These are phyloP conservation scores for Didymella pomorum DNA, from an alignment of 2,329 filamentous ascomycete genomes.

Conservation along the genomic window DNA sequence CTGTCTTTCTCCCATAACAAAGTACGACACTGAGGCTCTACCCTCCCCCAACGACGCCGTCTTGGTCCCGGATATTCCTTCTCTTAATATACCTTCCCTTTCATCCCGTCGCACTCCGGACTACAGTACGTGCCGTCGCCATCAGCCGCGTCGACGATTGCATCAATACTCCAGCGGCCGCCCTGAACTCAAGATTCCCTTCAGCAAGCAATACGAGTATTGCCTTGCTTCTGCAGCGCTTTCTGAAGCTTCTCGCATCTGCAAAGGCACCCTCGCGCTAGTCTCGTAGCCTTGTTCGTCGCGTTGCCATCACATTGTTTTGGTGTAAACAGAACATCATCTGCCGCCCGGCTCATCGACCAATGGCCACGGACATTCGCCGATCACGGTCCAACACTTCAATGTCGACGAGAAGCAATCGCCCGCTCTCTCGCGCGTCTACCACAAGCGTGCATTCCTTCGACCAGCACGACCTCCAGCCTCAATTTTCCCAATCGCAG, in stretches of 20 bases:
- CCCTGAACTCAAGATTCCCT: conserved; percentile 4
- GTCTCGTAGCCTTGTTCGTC: conserved; percentile 9
- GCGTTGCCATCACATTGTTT: conserved; percentile 41
- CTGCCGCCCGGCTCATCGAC: conserved; percentile 26
- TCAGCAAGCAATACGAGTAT: conserved; percentile 30
- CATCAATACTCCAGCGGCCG: conserved; percentile 7
- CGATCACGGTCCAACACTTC: conserved; percentile 58
- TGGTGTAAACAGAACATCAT: conserved; percentile 44
- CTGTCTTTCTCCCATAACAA: conserved; percentile 35
- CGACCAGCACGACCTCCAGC: conserved; percentile 43
- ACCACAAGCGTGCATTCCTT: conserved; percentile 58
- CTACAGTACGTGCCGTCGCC: conserved; percentile 21
- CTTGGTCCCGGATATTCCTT: conserved; percentile 33
- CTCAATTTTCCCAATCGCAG: conserved; percentile 30
- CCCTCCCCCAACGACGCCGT: conserved; percentile 28
- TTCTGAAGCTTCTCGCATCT: background rate
- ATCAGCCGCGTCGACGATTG: conserved; percentile 12
- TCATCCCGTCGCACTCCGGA: conserved; percentile 20
- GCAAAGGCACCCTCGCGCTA: background rate
- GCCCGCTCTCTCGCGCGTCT: conserved; percentile 58
- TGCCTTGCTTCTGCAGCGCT: conserved; percentile 1
- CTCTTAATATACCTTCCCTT: conserved; percentile 22
- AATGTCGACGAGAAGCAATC: conserved; percentile 53
- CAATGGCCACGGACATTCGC: conserved; percentile 49
- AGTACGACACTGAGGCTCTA: conserved; percentile 26